phyloP scores from a whole-genome alignment of 2,329 filamentous ascomycete species.

The Ceratocystis papillata region DNA sequence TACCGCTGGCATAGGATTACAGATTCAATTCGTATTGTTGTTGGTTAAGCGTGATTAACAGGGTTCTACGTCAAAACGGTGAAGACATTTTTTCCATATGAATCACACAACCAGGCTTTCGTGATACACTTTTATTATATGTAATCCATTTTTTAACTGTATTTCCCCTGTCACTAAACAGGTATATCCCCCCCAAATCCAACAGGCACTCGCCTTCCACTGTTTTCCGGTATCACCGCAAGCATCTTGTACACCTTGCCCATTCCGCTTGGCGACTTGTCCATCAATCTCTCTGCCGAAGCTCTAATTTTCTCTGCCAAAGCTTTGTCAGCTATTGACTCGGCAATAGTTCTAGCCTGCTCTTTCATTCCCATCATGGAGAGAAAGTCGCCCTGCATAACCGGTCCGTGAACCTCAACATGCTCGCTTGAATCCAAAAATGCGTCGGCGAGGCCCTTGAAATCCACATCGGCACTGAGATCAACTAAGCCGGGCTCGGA shows the following conservation, averaged over 20 bases:
- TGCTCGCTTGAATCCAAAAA: constrained; percentile 64
- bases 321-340: constrained; percentile 45
- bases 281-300: constrained; percentile 74
- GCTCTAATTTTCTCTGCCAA: constrained; percentile 49
- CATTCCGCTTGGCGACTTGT: constrained; percentile 75
- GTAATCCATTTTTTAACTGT: no score
- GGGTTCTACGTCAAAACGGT: no score
- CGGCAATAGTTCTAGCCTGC: constrained; percentile 44
- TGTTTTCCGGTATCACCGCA: constrained; percentile 76
- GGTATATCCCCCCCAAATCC: constrained; percentile 72
- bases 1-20: no score
- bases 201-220: constrained; percentile 63
- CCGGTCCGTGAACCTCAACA: constrained; percentile 85
- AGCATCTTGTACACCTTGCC: constrained; percentile 89
- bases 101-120: no score
- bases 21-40: no score
- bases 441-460: constrained; percentile 71
- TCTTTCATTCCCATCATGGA: constrained; percentile 71
- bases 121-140: no score
- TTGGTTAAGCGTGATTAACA: no score
- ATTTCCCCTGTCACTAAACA: no score
- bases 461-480: constrained; percentile 87
- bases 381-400: constrained; percentile 74
- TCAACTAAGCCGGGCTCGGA: constrained; percentile 71
- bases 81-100: no score